A percentile compares a stretch with the other conserved stretches of the same genome.
Evolutionary conservation across 2,329 filamentous ascomycete species (phyloP).

Genomic region (Botrytis galanthina): DNA sequence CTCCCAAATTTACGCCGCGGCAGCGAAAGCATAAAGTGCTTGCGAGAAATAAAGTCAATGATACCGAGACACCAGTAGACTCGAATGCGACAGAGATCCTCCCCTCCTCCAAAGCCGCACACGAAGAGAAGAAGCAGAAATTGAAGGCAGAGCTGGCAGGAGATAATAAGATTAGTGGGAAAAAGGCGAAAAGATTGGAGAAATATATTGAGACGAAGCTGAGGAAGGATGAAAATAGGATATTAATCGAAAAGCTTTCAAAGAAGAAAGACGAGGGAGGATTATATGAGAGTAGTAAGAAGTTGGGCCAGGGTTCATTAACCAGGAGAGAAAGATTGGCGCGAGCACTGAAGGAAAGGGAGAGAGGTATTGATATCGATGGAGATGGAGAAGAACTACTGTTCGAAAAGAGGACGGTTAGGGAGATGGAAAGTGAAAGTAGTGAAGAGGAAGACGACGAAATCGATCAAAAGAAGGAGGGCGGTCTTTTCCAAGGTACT

Average conservation of each 20-base stretch:
- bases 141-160: constrained; percentile 53
- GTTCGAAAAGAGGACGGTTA: constrained; percentile 44
- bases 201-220: constrained; percentile 85
- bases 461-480: constrained; percentile 2
- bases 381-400: constrained; percentile 50
- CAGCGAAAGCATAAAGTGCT: constrained; percentile 68
- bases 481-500: constrained; percentile 21
- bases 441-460: constrained; percentile 32
- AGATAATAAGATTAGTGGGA: constrained; percentile 56
- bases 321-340: constrained; percentile 68
- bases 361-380: constrained; percentile 36
- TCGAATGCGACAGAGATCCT: constrained; percentile 55
- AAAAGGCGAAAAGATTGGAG: constrained; percentile 65
- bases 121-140: constrained; percentile 54
- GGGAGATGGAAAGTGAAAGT: constrained; percentile 38
- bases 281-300: constrained; percentile 73
- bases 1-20: constrained; percentile 56
- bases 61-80: constrained; percentile 44
- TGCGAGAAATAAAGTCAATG: constrained; percentile 56
- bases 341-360: constrained; percentile 54
- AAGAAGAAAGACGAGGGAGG: constrained; percentile 77
- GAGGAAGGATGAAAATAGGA: constrained; percentile 87
- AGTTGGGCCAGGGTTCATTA: constrained; percentile 69
- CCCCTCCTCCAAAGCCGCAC: constrained; percentile 46
- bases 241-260: constrained; percentile 79